These are phyloP conservation scores for Colletotrichum horii DNA, from an alignment of 2,329 filamentous ascomycete species.

Conservation along the genomic window DNA sequence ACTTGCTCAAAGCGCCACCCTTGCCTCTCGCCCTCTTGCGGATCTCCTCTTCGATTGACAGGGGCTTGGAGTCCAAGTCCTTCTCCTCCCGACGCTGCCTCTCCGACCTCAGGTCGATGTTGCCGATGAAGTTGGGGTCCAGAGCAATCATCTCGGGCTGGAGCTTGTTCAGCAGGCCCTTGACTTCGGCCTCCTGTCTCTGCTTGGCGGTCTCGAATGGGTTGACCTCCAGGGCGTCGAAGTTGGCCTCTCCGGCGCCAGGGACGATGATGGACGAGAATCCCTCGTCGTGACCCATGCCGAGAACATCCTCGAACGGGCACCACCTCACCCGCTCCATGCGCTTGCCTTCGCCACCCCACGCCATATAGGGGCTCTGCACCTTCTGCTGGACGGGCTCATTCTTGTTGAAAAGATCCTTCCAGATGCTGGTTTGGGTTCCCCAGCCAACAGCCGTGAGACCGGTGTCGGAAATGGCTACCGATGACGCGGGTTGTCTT, in stretches of 20 bases:
- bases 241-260: conserved; percentile 96
- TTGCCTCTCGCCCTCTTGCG: conserved; percentile 84
- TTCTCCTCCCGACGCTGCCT: conserved; percentile 78
- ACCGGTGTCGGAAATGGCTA: conserved; percentile 88
- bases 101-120: conserved; percentile 80
- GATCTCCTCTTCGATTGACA: conserved; percentile 64
- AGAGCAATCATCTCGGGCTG: conserved; percentile 97
- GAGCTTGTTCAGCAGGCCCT: conserved; percentile 88
- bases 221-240: conserved; percentile 90
- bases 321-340: conserved; percentile 90
- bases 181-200: conserved; percentile 91
- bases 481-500: conserved; percentile 78
- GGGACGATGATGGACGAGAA: conserved; percentile 92
- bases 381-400: conserved; percentile 76
- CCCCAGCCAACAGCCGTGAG: conserved; percentile 91
- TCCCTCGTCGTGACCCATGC: conserved; percentile 81
- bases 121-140: conserved; percentile 90
- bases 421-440: conserved; percentile 89
- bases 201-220: conserved; percentile 94
- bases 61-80: conserved; percentile 75
- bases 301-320: conserved; percentile 92
- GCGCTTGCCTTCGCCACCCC: conserved; percentile 83
- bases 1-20: conserved; percentile 87
- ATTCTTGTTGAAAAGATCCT: conserved; percentile 82
- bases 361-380: conserved; percentile 88